Evolutionary conservation across 768 basidiomycete genomes (phyloP), one percentile per base, ranked within the genome.

Genomic region (Podaxis sp.): DNA sequence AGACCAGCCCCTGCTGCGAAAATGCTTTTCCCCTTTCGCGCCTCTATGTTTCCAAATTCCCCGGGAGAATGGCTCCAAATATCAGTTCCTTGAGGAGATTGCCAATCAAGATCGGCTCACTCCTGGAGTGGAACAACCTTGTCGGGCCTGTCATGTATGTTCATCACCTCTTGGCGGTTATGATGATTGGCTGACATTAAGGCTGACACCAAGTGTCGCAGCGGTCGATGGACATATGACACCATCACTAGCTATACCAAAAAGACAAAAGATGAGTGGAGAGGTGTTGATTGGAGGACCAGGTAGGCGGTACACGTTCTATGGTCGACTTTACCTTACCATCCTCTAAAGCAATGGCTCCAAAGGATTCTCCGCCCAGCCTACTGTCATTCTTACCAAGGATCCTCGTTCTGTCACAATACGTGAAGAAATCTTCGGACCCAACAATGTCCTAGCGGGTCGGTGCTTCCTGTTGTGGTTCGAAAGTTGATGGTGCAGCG

Each of bases 391-490:
- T 69, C 76, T 93, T 63, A 96, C 90, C 67, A 91, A 91, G 71
- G 93, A 98, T 72, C 94, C 97, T 41, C 85, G 85, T 64, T 91
- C 87, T 1, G 75, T 96, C 50, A 96, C 95, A 1, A 92, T 99
- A 85, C 84, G 83, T 7, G 93, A 98, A 67, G 97, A 99, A 77
- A 92, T 99, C 69, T 98, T 99, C 69, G 97, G 97, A 1, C 97
- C 97, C 27, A 29, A 7, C 27, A 7, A 7, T 1, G 27, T 29
- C 27, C 27, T 29, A 7, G 27, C 1, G 1, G 27, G 27, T 73
- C 40, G 76, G 69, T 51, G 75, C 69, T 13, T 67, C 71, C 43
- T 67, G 67, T 57, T 29, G 27, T 0, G 27, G 27, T 29, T 25
- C 22, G 12, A 4, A 24, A 27, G 9, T 29, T 8, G 55, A 43